Evolutionary conservation across 1,284 basidiomycete species (phyloP).

Genomic region (Ganoderma boninense): DNA sequence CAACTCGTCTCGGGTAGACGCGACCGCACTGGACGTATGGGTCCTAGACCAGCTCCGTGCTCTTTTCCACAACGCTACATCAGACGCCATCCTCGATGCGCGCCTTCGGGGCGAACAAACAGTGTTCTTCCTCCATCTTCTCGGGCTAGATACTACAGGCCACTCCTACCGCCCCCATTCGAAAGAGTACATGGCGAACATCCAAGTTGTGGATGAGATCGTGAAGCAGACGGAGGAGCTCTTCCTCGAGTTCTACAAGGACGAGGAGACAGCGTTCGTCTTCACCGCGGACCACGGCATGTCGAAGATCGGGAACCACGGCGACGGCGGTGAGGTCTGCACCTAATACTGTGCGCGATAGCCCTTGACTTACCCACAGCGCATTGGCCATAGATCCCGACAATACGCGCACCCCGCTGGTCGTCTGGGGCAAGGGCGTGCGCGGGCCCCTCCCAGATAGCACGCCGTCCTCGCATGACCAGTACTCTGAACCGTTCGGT

Average conservation of each 20-base stretch:
- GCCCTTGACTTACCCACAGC: slow-evolving; percentile 3
- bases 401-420: slow-evolving; percentile 86
- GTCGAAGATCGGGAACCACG: slow-evolving; percentile 90
- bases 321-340: slow-evolving; percentile 74
- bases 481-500: slow-evolving; percentile 72
- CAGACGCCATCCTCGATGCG: slow-evolving; percentile 54
- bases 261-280: slow-evolving; percentile 78
- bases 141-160: slow-evolving; percentile 89
- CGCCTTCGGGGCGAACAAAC: slow-evolving; percentile 65
- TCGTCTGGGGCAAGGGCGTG: slow-evolving; percentile 87
- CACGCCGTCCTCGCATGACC: slow-evolving; percentile 67
- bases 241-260: slow-evolving; percentile 71
- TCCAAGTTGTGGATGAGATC: slow-evolving; percentile 82
- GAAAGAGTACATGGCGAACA: slow-evolving; percentile 88
- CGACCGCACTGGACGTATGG: slow-evolving; percentile 83
- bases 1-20: slow-evolving; percentile 57
- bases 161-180: slow-evolving; percentile 91
- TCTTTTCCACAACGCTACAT: slow-evolving; percentile 71
- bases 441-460: slow-evolving; percentile 69
- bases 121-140: slow-evolving; percentile 86
- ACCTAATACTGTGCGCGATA: background rate
- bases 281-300: slow-evolving; percentile 95
- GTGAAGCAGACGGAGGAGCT: slow-evolving; percentile 74
- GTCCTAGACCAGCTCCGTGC: slow-evolving; percentile 72
- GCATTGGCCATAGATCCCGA: slow-evolving; percentile 72